Evolutionary conservation across 108 stramenopile genomes (phyloP).

Genomic region (Skeletonema potamos): DNA sequence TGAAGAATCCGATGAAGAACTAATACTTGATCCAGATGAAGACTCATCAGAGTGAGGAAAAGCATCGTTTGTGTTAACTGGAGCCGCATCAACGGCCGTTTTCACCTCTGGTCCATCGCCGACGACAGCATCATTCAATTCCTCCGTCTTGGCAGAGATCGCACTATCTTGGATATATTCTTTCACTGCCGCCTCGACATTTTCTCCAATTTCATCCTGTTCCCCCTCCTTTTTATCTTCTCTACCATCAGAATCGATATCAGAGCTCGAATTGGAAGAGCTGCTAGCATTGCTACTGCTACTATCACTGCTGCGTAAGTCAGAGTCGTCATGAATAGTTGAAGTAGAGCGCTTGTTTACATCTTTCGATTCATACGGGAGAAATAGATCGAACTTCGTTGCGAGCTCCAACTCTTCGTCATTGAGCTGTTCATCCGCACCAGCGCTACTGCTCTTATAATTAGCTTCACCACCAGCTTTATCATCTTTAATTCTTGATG

Average conservation of each 20-base stretch:
- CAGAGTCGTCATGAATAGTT: not conserved
- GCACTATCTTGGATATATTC: not conserved
- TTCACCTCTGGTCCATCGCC: not conserved
- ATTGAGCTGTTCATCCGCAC: not conserved
- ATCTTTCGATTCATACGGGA: not conserved
- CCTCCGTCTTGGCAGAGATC: not conserved
- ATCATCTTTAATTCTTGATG: not conserved
- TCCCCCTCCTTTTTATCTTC: not conserved
- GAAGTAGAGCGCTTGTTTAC: not conserved
- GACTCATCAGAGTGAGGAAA: not conserved
- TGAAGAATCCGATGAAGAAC: not conserved
- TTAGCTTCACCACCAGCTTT: not conserved
- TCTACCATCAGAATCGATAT: conserved; percentile 6
- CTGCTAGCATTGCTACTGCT: conserved; percentile 4
- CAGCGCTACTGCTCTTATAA: not conserved
- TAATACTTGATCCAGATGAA: not conserved
- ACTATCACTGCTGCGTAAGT: not conserved
- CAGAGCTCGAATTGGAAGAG: conserved; percentile 6
- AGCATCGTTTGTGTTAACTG: not conserved
- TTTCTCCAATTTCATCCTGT: not conserved
- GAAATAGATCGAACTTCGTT: too few species aligned
- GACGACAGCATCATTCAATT: not conserved
- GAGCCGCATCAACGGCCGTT: not conserved
- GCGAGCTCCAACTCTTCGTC: not conserved
- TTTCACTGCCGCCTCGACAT: not conserved